Evolutionary conservation across 1,284 basidiomycete genomes (phyloP).

Genomic region (Lentinus polychrous): DNA sequence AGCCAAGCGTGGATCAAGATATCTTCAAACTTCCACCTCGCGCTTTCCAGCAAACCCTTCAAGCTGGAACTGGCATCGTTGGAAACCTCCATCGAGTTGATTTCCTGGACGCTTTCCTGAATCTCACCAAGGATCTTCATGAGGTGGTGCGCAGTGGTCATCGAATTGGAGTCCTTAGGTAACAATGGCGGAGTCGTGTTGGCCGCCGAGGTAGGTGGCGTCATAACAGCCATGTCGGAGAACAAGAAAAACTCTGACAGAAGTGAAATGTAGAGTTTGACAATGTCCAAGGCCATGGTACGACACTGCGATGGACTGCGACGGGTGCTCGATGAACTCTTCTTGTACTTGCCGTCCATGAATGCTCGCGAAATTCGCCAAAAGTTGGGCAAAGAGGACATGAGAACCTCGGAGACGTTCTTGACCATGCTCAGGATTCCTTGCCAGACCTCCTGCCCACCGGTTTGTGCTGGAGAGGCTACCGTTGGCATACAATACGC

Average conservation of each 20-base stretch:
- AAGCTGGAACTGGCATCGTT: constrained; percentile 64
- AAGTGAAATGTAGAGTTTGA: constrained; percentile 82
- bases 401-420: constrained; percentile 60
- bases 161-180: constrained; percentile 71
- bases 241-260: constrained; percentile 88
- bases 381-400: constrained; percentile 80
- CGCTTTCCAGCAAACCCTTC: constrained; percentile 73
- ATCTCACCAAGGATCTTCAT: constrained; percentile 79
- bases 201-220: constrained; percentile 30
- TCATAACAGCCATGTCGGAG: constrained; percentile 66
- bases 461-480: constrained; percentile 23
- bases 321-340: constrained; percentile 27
- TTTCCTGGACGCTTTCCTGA: constrained; percentile 79
- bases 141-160: constrained; percentile 81
- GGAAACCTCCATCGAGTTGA: constrained; percentile 77
- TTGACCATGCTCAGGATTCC: constrained; percentile 70
- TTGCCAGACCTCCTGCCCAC: constrained; percentile 78
- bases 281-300: constrained; percentile 87
- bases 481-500: not conserved
- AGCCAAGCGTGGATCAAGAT: constrained; percentile 79
- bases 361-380: constrained; percentile 91
- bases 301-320: constrained; percentile 81
- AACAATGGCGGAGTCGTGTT: constrained; percentile 50
- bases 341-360: constrained; percentile 84
- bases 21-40: constrained; percentile 86